These are phyloP conservation scores for Vitis cinerea DNA, from an alignment of 164 flowering plant species.

Conservation along the genomic window DNA sequence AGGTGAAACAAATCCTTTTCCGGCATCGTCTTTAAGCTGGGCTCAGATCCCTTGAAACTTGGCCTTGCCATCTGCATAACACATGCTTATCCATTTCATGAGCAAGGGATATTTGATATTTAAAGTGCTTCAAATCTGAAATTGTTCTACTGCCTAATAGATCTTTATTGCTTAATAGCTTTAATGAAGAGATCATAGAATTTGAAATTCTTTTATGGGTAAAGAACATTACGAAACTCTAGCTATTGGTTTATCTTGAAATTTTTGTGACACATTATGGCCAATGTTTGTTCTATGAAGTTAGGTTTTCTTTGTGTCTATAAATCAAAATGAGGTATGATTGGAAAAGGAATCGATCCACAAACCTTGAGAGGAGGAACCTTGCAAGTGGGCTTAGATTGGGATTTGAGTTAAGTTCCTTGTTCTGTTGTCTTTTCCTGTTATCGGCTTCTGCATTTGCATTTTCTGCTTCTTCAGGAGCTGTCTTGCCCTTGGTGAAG, in stretches of 20 bases:
- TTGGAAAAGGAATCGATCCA: constrained; percentile 3
- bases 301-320: too few species aligned
- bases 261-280: too few species aligned
- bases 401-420: constrained; percentile 50
- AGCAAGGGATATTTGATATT: background rate
- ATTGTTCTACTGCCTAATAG: background rate
- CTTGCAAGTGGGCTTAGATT: constrained; percentile 84
- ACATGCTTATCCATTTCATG: background rate
- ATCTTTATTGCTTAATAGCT: too few species aligned
- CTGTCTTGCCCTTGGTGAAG: constrained; percentile 43
- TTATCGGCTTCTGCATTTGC: constrained; percentile 40
- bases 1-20: background rate
- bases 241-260: too few species aligned
- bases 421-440: constrained; percentile 51
- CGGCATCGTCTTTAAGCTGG: constrained; percentile 32
- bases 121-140: background rate
- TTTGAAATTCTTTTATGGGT: too few species aligned
- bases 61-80: constrained; percentile 86
- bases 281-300: too few species aligned
- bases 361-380: constrained; percentile 85
- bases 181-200: too few species aligned
- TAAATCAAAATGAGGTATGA: background rate
- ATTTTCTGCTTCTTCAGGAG: constrained; percentile 27
- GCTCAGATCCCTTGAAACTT: constrained; percentile 63
- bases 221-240: too few species aligned